These are phyloP conservation scores for Erythrophleum ivorense DNA, from an alignment of 331 rosid species.

Conservation along the genomic window DNA sequence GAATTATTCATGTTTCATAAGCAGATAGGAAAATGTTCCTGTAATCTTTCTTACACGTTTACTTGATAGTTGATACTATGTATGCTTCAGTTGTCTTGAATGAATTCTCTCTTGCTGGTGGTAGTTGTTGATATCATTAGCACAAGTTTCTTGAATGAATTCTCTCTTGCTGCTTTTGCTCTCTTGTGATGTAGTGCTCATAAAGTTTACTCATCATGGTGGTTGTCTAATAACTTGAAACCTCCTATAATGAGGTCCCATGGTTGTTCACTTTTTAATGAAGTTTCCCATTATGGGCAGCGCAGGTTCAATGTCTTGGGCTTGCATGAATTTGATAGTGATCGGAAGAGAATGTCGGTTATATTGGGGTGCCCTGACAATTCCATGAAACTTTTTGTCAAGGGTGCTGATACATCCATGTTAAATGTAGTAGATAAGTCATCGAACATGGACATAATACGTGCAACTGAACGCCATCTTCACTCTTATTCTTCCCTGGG, in stretches of 20 bases:
- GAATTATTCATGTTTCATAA: conserved; percentile 22
- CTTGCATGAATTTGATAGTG: conserved; percentile 94
- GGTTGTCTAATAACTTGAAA: conserved; percentile 1
- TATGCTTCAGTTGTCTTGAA: not conserved
- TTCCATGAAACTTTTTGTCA: conserved; percentile 81
- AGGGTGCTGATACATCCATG: conserved; percentile 96
- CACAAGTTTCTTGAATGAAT: not conserved
- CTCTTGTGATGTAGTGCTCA: conserved; percentile 29
- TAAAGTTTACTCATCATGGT: conserved; percentile 1
- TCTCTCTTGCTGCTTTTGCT: conserved; percentile 7
- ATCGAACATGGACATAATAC: conserved; percentile 51
- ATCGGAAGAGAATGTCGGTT: conserved; percentile 94
- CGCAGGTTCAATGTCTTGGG: conserved; percentile 94
- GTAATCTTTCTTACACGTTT: not conserved
- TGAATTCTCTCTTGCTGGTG: not conserved
- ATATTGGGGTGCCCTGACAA: conserved; percentile 79
- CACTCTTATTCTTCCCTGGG: conserved; percentile 84
- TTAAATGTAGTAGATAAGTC: conserved; percentile 65
- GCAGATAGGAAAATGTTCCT: not conserved
- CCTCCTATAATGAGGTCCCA: conserved; percentile 11
- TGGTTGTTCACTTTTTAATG: conserved; percentile 13
- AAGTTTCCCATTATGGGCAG: conserved; percentile 38
- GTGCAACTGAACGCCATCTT: conserved; percentile 72
- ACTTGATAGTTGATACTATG: not conserved
- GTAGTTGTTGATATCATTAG: not conserved